Conservation (phyloP, 2,329 filamentous ascomycete genomes). For the Aspergillus sp. region DNA sequence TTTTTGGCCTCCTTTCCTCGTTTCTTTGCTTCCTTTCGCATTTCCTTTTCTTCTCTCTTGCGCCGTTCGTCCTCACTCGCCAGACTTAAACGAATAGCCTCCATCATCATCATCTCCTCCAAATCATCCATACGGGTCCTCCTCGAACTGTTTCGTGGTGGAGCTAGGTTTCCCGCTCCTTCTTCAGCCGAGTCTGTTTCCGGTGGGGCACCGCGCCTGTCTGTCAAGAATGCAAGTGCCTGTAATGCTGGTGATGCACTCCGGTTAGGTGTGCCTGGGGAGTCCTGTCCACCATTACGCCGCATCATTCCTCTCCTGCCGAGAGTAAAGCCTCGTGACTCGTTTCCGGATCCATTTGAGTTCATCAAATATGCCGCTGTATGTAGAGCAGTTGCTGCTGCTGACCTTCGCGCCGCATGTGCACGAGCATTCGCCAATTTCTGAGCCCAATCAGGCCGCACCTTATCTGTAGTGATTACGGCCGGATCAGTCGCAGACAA, state of each 20-base stretch:
- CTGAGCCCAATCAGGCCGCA: constrained; percentile 90
- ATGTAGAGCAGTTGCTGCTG: constrained; percentile 89
- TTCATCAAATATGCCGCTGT: constrained; percentile 91
- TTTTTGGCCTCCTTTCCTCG: constrained; percentile 83
- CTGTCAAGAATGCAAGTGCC: constrained; percentile 48
- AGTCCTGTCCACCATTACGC: constrained; percentile 37
- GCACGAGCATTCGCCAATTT: constrained; percentile 83
- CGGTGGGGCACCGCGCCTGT: constrained; percentile 37
- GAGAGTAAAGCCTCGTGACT: constrained; percentile 55
- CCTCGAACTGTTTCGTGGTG: constrained; percentile 54
- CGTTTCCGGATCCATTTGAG: constrained; percentile 41
- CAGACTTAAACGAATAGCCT: constrained; percentile 88
- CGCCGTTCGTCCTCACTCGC: constrained; percentile 91
- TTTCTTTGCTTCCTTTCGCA: constrained; percentile 79
- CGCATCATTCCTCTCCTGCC: constrained; percentile 54
- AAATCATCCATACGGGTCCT: constrained; percentile 76
- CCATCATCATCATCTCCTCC: constrained; percentile 98
- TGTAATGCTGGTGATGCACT: constrained; percentile 43
- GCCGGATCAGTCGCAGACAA: constrained; percentile 79
- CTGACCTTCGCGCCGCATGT: constrained; percentile 80
- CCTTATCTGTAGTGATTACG: constrained; percentile 88
- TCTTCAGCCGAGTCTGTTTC: constrained; percentile 40
- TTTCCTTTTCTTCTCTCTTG: constrained; percentile 77
- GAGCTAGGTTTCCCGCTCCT: constrained; percentile 33
- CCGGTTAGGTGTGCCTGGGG: constrained; percentile 34